phyloP scores from a whole-genome alignment of 805 yeast species.

The Kodamaea kaohsiungensis region DNA sequence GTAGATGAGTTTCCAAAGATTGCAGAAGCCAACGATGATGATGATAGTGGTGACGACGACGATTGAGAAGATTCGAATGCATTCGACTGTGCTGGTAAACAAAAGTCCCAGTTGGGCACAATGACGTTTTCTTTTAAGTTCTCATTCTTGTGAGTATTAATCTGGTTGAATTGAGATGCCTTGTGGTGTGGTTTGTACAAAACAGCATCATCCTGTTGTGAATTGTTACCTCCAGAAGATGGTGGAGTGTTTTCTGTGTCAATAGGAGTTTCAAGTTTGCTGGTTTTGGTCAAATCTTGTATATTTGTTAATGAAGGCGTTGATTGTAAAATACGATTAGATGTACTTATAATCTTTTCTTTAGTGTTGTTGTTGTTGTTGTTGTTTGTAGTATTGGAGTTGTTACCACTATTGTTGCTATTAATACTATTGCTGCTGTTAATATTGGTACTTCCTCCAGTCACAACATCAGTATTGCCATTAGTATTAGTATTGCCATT shows the following conservation, averaged over 20 bases:
- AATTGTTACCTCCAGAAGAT: constrained; percentile 6
- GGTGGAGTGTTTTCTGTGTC: constrained; percentile 10
- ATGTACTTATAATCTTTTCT: constrained; percentile 9
- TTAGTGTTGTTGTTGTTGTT: constrained; percentile 11
- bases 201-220: constrained; percentile 40
- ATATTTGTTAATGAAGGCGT: constrained; percentile 25
- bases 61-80: constrained; percentile 17
- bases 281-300: constrained; percentile 4
- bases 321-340: constrained; percentile 34
- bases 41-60: constrained; percentile 20
- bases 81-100: constrained; percentile 32
- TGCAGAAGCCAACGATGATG: constrained; percentile 19
- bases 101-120: constrained; percentile 44
- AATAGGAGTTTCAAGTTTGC: constrained; percentile 10
- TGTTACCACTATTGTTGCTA: constrained; percentile 6
- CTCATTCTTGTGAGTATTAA: constrained; percentile 47
- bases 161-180: constrained; percentile 39
- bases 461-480: not conserved
- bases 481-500: not conserved
- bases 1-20: constrained; percentile 29
- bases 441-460: constrained; percentile 2
- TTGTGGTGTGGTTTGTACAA: constrained; percentile 45
- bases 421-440: constrained; percentile 12
- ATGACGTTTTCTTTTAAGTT: constrained; percentile 40
- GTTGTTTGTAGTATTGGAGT: constrained; percentile 9